Base-by-base conservation (phyloP, 805 yeast species). In the Yamadazyma paraphyllophila region DNA sequence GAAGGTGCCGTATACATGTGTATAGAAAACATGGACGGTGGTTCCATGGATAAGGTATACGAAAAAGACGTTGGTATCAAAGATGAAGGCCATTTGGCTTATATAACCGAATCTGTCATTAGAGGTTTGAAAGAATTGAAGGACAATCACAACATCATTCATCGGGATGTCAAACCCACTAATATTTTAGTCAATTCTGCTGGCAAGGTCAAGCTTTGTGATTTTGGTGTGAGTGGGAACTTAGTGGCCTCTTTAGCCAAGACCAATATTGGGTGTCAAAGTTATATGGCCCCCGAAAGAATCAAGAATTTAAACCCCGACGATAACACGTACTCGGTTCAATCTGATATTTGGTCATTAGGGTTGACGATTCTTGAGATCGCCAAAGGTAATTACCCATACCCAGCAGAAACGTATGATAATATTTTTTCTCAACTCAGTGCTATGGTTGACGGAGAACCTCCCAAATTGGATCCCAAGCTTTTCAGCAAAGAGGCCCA, bases 1-100 rank as follows among this genome's bases (percentile, higher is more conserved):
- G 99, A 94, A 66, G 97, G 97, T 39, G 96, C 97, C 0, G 99
- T 92, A 24, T 94, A 91, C 67, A 89, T 92, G 88, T 94, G 98
- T 68, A 92, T 92, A 79, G 99, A 92, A 67, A 88, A 83, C 63
- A 92, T 92, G 99, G 95, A 89, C 63, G 97, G 96, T 39, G 96
- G 97, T 0, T 88, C 97, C 0, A 69, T 92, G 48, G 97, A 92
- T 66, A 88, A 86, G 59, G 74, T 91, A 12, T 92, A 90, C 64
- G 85, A 82, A 3, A 62, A 63, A 25, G 72, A 69, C 39, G 89
- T 91, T 35, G 76, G 77, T 2, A 60, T 71, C 12, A 72, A 86
- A 27, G 85, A 83, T 51, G 99, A 92, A 61, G 78, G 82, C 6
- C 84, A 85, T 51, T 70, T 92, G 47, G 96, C 96, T 2, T 81